Conservation (phyloP, 768 basidiomycete genomes). For the Termitomyces sp. region DNA sequence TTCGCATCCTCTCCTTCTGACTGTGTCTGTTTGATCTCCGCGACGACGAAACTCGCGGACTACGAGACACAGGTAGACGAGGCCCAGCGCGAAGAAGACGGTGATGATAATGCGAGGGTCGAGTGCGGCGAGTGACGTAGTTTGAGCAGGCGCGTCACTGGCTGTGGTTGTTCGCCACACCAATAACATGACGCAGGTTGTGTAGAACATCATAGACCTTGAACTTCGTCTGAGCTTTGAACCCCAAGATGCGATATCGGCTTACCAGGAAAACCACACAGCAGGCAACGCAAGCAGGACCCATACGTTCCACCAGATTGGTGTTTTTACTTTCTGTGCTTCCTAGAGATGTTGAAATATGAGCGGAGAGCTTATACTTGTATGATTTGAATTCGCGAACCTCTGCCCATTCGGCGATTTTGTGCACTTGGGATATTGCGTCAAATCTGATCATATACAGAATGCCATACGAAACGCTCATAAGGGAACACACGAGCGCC, state of each 20-base stretch:
- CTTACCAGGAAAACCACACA: conserved; percentile 68
- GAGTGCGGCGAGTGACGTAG: conserved; percentile 30
- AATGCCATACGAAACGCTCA: conserved; percentile 57
- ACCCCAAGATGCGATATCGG: neutral
- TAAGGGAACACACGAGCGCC: conserved; percentile 49
- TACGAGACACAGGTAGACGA: neutral
- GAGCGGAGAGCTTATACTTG: neutral
- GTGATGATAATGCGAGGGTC: conserved; percentile 56
- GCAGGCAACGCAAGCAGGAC: conserved; percentile 59
- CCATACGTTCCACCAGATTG: conserved; percentile 54
- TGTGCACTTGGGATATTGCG: conserved; percentile 56
- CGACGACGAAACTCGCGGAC: neutral
- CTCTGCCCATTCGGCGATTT: conserved; percentile 57
- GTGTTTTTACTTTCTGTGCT: conserved; percentile 33
- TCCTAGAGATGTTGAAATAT: conserved; percentile 36
- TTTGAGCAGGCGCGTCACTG: conserved; percentile 30
- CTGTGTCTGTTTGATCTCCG: neutral
- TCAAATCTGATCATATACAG: conserved; percentile 57
- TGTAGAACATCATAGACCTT: conserved; percentile 66
- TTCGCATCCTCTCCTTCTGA: neutral
- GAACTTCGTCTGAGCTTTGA: neutral
- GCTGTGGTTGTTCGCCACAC: conserved; percentile 64
- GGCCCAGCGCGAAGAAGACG: conserved; percentile 1
- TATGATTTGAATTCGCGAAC: conserved; percentile 19
- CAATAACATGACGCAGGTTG: conserved; percentile 56